A percentile compares a stretch with the other conserved stretches of the same genome.
Conservation (phyloP, 352 stramenopile genomes). For the Aphanomyces euteiches region DNA sequence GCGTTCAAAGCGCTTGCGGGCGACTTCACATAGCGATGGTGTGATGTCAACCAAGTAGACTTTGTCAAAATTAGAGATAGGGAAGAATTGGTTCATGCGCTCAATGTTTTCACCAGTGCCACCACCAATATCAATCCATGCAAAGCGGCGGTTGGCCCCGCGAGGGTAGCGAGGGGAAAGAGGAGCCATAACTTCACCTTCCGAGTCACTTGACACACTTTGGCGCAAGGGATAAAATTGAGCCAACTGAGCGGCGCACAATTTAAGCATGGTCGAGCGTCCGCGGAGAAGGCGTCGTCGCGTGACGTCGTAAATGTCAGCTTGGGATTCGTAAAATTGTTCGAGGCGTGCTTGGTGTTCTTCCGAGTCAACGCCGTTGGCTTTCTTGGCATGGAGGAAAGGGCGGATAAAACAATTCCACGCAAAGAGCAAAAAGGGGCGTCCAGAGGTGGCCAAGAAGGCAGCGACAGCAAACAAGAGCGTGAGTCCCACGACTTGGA, state of each 20-base stretch:
- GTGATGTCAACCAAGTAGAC: constrained; percentile 45
- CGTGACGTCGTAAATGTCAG: constrained; percentile 43
- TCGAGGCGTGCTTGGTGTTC: constrained; percentile 33
- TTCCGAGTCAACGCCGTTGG: constrained; percentile 18
- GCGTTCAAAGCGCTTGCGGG: constrained; percentile 33
- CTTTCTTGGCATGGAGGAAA: constrained; percentile 16
- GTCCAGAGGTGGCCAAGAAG: constrained; percentile 9
- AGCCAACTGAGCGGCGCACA: constrained; percentile 20
- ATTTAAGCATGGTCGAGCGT: constrained; percentile 32
- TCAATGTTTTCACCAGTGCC: constrained; percentile 43
- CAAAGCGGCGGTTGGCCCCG: constrained; percentile 31
- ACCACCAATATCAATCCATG: constrained; percentile 43
- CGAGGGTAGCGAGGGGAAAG: constrained; percentile 12
- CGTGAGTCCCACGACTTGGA: constrained; percentile 8
- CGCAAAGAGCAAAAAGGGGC: constrained; percentile 20
- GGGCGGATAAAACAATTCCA: constrained; percentile 24
- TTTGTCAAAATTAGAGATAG: constrained; percentile 36
- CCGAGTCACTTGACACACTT: constrained; percentile 8
- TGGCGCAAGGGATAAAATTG: constrained; percentile 23
- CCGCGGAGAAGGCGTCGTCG: constrained; percentile 38
- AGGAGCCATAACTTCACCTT: constrained; percentile 10
- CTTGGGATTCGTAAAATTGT: constrained; percentile 40
- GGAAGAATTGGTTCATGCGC: constrained; percentile 35
- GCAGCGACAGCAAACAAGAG: constrained; percentile 8
- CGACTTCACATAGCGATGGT: constrained; percentile 39